Base-by-base conservation (phyloP, 768 basidiomycete genomes). In the Daedaleopsis sinensis region DNA sequence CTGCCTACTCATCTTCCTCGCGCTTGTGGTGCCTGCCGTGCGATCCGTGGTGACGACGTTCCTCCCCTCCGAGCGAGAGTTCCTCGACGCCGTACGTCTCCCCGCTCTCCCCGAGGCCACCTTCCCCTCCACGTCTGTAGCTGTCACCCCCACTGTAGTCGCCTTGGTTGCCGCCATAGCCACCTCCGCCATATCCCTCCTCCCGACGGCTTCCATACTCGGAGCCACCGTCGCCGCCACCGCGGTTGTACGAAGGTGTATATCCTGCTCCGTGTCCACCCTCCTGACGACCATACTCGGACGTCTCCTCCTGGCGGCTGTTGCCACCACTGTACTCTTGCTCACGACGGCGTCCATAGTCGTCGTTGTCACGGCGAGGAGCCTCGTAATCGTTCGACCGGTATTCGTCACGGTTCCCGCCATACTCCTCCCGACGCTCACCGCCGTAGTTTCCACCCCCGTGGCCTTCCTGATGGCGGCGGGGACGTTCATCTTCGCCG, bases 61-160 rank as follows among this genome's bases (percentile, higher is more conserved):
- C 74, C 13, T 77, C 75, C 39, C 73, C 71, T 19, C 73, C 67
- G 46, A 84, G 72, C 54, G 78, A 80, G 56, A 84, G 67, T n/a
- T 79, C 74, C 66, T 84, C 84, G 8, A 77, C 81, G 4, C 83
- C 82, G 68, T 79, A 84, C 2, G 84, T 84, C 51, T 84, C 82
- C 35, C 77, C 70, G 57, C 70, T 65, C 12, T 72, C 74, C 16
- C 55, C 60, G 32, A 52, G 46, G 32, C 35, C 53, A 49, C 32
- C 44, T 27, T 47, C 52, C 50, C 52, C 55, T n/a, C 16, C 38
- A 24, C 46, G 27, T 24, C 51, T 43, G 42, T 61, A 52, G 16
- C 21, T 49, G 7, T 48, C 57, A n/a, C 21, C 44, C 9, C 39
- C 57, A 18, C 51, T 37, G 24, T 54, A 48, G 10, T 52, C 60